phyloP scores from a whole-genome alignment of 2,329 filamentous ascomycete genomes.

The Aspergillus glaucus region DNA sequence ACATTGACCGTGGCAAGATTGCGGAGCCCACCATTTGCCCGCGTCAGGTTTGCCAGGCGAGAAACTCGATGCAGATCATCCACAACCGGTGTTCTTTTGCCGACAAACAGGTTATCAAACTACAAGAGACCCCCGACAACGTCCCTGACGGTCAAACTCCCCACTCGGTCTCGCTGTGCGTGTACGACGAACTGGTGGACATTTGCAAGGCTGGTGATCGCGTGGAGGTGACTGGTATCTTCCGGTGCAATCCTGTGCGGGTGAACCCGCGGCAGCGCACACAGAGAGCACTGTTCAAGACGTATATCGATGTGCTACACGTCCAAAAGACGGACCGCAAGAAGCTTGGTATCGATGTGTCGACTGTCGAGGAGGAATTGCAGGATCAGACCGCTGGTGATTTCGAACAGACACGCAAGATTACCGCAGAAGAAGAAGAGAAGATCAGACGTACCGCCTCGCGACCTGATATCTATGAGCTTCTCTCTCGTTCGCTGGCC shows the following conservation, averaged over 20 bases:
- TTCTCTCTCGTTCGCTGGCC: constrained; percentile 82
- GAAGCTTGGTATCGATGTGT: constrained; percentile 82
- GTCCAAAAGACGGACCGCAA: constrained; percentile 96
- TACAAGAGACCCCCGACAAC: constrained; percentile 93
- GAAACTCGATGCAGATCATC: constrained; percentile 96
- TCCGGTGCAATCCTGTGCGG: constrained; percentile 87
- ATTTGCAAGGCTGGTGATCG: constrained; percentile 97
- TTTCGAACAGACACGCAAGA: constrained; percentile 75
- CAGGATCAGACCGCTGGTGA: constrained; percentile 65
- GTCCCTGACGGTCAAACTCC: constrained; percentile 95
- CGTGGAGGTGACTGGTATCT: constrained; percentile 92
- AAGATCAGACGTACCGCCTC: constrained; percentile 77
- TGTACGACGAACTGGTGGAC: constrained; percentile 95
- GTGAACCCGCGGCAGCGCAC: constrained; percentile 89
- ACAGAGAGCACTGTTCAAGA: constrained; percentile 95
- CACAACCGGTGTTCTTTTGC: constrained; percentile 93
- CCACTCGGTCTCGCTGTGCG: constrained; percentile 91
- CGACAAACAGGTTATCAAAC: constrained; percentile 97
- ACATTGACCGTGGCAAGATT: constrained; percentile 93
- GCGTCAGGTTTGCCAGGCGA: constrained; percentile 69
- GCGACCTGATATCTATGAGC: constrained; percentile 83
- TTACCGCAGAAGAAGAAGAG: constrained; percentile 78
- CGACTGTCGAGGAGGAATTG: constrained; percentile 78
- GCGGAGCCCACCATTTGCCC: constrained; percentile 88
- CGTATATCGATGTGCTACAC: constrained; percentile 90